Evolutionary conservation across 179 eudicot genomes (phyloP).

Genomic region (Camellia oleifera): DNA sequence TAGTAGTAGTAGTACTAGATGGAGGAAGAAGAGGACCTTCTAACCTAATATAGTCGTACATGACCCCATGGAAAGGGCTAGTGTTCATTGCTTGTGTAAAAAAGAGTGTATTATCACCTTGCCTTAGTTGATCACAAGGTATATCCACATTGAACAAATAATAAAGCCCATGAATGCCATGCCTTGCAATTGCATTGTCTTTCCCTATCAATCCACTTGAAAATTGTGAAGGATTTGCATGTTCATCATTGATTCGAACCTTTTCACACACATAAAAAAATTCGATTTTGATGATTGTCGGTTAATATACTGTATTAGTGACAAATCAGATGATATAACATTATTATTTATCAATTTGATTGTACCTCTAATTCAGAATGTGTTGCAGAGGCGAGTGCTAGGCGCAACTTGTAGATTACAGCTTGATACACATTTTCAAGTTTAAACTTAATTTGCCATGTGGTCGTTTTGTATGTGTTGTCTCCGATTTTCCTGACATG

Average conservation of each 20-base stretch:
- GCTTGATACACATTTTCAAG: constrained; percentile 35
- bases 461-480: constrained; percentile 61
- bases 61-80: constrained; percentile 55
- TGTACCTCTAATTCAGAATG: constrained; percentile 71
- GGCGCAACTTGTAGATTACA: constrained; percentile 58
- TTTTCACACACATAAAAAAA: background rate
- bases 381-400: constrained; percentile 88
- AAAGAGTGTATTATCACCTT: constrained; percentile 53
- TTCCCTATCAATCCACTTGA: constrained; percentile 58
- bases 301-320: too few relatives aligned
- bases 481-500: constrained; percentile 51
- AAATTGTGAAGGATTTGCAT: constrained; percentile 38
- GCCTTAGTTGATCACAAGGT: constrained; percentile 30
- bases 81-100: constrained; percentile 51
- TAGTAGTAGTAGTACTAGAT: background rate
- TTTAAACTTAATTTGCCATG: constrained; percentile 88
- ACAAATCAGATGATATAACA: too few relatives aligned
- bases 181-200: constrained; percentile 72
- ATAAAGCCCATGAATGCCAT: constrained; percentile 71
- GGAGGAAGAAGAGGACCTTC: constrained; percentile 42
- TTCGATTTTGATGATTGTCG: too few relatives aligned
- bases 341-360: too few relatives aligned
- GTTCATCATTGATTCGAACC: constrained; percentile 54
- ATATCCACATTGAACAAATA: constrained; percentile 48
- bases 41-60: constrained; percentile 75